These are phyloP conservation scores for Pichia norvegensis DNA, from an alignment of 1,139 yeast genomes.

Conservation along the genomic window DNA sequence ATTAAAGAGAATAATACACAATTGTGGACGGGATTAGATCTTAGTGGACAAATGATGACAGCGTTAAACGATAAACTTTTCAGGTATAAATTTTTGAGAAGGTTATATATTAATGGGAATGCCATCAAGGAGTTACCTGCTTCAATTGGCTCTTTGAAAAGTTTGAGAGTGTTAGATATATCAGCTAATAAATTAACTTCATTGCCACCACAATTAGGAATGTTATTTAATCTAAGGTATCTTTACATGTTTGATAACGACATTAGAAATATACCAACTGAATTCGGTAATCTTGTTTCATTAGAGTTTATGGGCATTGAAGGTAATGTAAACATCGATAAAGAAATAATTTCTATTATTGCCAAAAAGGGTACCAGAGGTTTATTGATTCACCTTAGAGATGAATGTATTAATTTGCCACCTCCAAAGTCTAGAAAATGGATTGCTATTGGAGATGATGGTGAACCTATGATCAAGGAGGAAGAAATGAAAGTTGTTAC, in stretches of 20 bases:
- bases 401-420: slow-evolving; percentile 60
- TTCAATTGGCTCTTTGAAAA: slow-evolving; percentile 60
- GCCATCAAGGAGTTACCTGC: slow-evolving; percentile 62
- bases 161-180: slow-evolving; percentile 76
- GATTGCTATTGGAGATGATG: slow-evolving; percentile 71
- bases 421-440: slow-evolving; percentile 74
- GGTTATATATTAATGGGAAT: slow-evolving; percentile 82
- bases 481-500: slow-evolving; percentile 28
- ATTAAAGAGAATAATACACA: slow-evolving; percentile 66
- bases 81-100: slow-evolving; percentile 77
- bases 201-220: slow-evolving; percentile 77
- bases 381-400: slow-evolving; percentile 71
- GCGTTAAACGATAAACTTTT: slow-evolving; percentile 66
- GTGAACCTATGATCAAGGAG: slow-evolving; percentile 45
- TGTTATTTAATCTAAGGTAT: slow-evolving; percentile 71
- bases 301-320: slow-evolving; percentile 85
- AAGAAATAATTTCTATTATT: slow-evolving; percentile 54
- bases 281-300: slow-evolving; percentile 80
- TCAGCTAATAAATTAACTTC: slow-evolving; percentile 66
- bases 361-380: slow-evolving; percentile 84
- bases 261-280: slow-evolving; percentile 66
- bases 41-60: slow-evolving; percentile 81
- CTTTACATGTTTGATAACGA: slow-evolving; percentile 84
- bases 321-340: slow-evolving; percentile 74
- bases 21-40: slow-evolving; percentile 90